Evolutionary conservation across 2,329 filamentous ascomycete species (phyloP).

Genomic region (Macrophomina tecta): DNA sequence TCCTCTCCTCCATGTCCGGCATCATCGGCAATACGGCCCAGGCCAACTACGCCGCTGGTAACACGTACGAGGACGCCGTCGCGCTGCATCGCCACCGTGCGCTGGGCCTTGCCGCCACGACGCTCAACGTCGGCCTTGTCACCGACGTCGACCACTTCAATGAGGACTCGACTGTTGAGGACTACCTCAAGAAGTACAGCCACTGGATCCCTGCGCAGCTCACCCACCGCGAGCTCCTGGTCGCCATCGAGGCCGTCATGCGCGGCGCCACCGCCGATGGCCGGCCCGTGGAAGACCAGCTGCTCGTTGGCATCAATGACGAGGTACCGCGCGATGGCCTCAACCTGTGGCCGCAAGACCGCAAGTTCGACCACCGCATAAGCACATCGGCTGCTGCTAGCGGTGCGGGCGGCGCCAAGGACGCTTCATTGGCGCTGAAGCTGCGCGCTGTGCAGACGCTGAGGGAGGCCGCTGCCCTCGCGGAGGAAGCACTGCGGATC

Average conservation of each 20-base stretch:
- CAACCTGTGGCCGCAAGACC: neutral
- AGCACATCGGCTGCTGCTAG: neutral
- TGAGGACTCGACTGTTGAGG: neutral
- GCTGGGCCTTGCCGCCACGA: slow-evolving; percentile 31
- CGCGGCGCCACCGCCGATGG: neutral
- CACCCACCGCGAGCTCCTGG: neutral
- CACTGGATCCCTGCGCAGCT: neutral
- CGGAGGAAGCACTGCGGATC: neutral
- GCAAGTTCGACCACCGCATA: neutral
- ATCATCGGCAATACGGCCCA: slow-evolving; percentile 34
- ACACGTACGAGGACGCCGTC: slow-evolving; percentile 39
- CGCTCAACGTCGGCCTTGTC: slow-evolving; percentile 35
- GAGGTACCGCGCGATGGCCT: neutral
- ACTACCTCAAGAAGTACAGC: slow-evolving; percentile 1
- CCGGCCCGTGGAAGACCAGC: neutral
- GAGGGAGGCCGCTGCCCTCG: neutral
- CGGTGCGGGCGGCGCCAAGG: neutral
- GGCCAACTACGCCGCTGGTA: slow-evolving; percentile 38
- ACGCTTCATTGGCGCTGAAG: neutral
- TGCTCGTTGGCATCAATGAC: neutral
- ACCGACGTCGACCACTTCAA: slow-evolving; percentile 4
- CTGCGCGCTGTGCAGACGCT: neutral
- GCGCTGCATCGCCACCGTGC: slow-evolving; percentile 33
- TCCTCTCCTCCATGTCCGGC: slow-evolving; percentile 31
- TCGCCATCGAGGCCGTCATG: neutral